phyloP scores from a whole-genome alignment of 2,329 filamentous ascomycete genomes.

The Penicillium sp. region DNA sequence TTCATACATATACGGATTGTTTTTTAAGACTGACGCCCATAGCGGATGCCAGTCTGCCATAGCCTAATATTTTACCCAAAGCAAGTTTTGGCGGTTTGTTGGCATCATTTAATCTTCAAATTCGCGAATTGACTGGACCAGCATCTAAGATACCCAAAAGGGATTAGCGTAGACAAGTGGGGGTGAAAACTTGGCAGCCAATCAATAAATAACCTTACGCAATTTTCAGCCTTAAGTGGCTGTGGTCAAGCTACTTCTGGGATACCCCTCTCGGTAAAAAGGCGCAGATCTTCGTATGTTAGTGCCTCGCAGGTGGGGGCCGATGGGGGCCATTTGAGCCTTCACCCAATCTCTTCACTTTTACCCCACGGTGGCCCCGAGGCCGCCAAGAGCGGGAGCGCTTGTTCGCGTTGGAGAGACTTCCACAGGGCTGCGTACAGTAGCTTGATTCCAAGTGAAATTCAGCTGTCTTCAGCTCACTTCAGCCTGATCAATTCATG shows the following conservation, averaged over 20 bases:
- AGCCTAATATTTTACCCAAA: not conserved
- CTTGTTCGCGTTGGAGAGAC: not conserved
- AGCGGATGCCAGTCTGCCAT: not conserved
- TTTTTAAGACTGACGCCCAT: not conserved
- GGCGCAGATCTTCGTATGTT: not conserved
- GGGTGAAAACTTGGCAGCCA: not conserved
- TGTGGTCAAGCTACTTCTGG: not conserved
- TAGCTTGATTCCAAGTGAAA: not conserved
- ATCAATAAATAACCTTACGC: not conserved
- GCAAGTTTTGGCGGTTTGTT: not conserved
- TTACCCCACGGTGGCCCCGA: not conserved
- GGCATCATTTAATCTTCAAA: not conserved
- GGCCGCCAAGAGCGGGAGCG: not conserved
- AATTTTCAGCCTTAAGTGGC: not conserved
- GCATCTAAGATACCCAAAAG: not conserved
- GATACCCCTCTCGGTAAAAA: not conserved
- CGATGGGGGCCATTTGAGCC: not conserved
- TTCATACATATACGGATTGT: not conserved
- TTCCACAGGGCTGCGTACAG: not conserved
- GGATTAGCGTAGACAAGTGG: not conserved
- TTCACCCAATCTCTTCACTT: not conserved
- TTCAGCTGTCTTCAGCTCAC: not conserved
- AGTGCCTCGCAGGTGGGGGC: not conserved
- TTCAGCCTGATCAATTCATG: not conserved
- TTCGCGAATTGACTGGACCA: not conserved